A percentile compares a stretch with the other conserved stretches of the same genome.
These are phyloP conservation scores for Suillus lakei DNA, from an alignment of 768 basidiomycete genomes.

Conservation along the genomic window DNA sequence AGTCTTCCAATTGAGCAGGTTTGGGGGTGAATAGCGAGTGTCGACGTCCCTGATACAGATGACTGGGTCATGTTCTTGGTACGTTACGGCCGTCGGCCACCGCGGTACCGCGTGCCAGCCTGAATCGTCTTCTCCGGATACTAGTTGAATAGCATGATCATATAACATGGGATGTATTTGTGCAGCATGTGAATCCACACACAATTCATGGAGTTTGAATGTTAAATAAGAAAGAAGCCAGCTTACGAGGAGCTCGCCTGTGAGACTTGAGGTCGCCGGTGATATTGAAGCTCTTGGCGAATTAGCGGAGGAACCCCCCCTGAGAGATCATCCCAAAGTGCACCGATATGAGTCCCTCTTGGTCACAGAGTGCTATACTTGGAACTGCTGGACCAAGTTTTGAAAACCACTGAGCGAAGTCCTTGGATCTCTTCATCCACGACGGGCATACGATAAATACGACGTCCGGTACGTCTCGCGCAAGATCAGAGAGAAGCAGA, in stretches of 20 bases:
- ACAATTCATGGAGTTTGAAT: not conserved
- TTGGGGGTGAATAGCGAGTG: not conserved
- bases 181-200: not conserved
- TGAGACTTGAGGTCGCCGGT: not conserved
- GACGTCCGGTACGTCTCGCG: not conserved
- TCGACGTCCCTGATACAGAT: not conserved
- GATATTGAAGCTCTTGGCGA: not conserved
- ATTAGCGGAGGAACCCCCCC: not conserved
- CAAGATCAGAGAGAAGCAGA: not conserved
- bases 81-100: not conserved
- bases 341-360: not conserved
- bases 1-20: not conserved
- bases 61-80: not conserved
- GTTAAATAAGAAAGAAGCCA: not conserved
- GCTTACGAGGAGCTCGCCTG: not conserved
- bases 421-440: not conserved
- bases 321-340: not conserved
- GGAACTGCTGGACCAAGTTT: not conserved
- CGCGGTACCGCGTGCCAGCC: not conserved
- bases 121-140: not conserved
- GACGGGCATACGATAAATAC: not conserved
- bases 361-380: not conserved
- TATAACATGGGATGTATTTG: not conserved
- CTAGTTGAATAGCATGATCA: not conserved
- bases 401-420: not conserved